A percentile compares a stretch with the other conserved stretches of the same genome.
Evolutionary conservation across 371 early-diverging fungal genomes (phyloP).

Genomic region (Mortierella sp.): DNA sequence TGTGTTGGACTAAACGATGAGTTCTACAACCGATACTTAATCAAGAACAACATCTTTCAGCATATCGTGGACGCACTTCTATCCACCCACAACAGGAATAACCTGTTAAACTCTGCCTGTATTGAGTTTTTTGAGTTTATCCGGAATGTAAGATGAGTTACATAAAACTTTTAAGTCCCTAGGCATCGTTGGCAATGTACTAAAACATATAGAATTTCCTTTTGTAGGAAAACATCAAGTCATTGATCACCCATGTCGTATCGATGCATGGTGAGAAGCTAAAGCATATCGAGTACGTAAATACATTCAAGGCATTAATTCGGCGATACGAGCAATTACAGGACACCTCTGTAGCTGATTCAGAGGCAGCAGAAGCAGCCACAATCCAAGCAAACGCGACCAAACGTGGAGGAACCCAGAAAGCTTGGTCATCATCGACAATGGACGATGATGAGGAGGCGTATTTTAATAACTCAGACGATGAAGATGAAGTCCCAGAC

Average conservation of each 20-base stretch:
- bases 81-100: constrained; percentile 77
- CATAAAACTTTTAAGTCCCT: too few species aligned
- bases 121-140: constrained; percentile 88
- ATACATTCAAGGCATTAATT: constrained; percentile 69
- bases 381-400: constrained; percentile 31
- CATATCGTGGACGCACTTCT: constrained; percentile 75
- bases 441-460: constrained; percentile 87
- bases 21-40: constrained; percentile 77
- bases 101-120: constrained; percentile 89
- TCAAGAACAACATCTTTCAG: constrained; percentile 75
- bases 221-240: constrained; percentile 73
- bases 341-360: constrained; percentile 56
- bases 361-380: constrained; percentile 36
- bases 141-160: constrained; percentile 65
- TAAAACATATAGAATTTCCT: background rate
- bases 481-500: constrained; percentile 62
- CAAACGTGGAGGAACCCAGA: constrained; percentile 40
- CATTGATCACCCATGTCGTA: constrained; percentile 79
- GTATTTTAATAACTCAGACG: constrained; percentile 85
- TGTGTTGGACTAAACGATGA: constrained; percentile 84
- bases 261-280: constrained; percentile 71
- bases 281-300: constrained; percentile 71
- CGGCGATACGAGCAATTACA: constrained; percentile 72
- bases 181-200: background rate
- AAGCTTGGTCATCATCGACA: constrained; percentile 71